phyloP scores from a whole-genome alignment of 2,329 filamentous ascomycete genomes.

The Ascomycota sp. region DNA sequence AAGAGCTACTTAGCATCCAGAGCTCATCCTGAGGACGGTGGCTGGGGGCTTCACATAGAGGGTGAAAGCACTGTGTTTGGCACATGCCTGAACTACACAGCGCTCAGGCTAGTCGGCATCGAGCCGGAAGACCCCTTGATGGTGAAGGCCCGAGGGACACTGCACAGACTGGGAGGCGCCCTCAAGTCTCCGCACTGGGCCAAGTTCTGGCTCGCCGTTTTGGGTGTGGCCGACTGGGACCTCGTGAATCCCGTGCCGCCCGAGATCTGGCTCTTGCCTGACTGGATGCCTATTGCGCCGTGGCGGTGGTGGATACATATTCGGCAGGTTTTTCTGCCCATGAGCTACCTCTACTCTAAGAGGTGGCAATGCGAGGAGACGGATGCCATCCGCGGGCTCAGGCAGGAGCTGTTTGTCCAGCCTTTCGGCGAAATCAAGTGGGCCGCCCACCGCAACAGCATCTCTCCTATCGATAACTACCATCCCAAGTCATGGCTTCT shows the following conservation, averaged over 20 bases:
- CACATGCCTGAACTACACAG: constrained; percentile 71
- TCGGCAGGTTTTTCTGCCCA: constrained; percentile 84
- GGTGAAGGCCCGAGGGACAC: constrained; percentile 60
- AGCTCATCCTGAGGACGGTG: constrained; percentile 73
- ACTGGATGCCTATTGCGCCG: constrained; percentile 76
- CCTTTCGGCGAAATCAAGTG: constrained; percentile 65
- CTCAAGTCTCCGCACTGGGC: constrained; percentile 77
- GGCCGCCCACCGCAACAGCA: constrained; percentile 58
- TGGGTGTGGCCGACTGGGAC: constrained; percentile 75
- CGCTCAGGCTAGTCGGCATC: constrained; percentile 62
- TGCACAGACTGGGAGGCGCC: constrained; percentile 76
- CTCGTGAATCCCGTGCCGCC: constrained; percentile 87
- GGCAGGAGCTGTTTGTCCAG: constrained; percentile 65
- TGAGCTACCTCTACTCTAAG: constrained; percentile 79
- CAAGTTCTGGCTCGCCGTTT: constrained; percentile 83
- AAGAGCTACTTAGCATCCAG: constrained; percentile 80
- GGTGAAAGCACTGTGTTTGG: constrained; percentile 84
- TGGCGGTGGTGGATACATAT: constrained; percentile 99
- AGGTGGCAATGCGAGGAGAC: constrained; percentile 60
- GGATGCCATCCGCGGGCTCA: constrained; percentile 49
- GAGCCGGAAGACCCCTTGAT: constrained; percentile 67
- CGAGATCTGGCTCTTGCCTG: constrained; percentile 80
- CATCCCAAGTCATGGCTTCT: constrained; percentile 79
- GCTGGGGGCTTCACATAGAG: constrained; percentile 93
- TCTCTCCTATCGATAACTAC: constrained; percentile 66